Base-by-base conservation (phyloP, 371 early-diverging fungal genomes). In the Mucor sp. region DNA sequence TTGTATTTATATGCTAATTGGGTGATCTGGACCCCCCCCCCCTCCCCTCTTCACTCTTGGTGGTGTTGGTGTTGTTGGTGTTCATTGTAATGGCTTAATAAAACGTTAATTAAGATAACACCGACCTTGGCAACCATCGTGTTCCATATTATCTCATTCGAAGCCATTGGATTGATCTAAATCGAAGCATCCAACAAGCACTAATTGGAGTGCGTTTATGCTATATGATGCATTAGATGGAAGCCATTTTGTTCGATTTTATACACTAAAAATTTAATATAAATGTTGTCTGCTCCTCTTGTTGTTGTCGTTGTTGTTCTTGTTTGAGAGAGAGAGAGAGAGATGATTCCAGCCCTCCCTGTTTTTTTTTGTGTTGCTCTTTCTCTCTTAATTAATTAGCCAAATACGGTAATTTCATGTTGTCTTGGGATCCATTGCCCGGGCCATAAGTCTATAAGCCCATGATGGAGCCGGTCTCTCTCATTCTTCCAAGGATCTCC, bases 91-190 rank as follows among this genome's bases (percentile, higher is more conserved):
- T 21, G 23, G 14, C 23, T 15, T 60, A 25, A 12, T 21, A 21
- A n/a, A 35, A 58, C 32, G 35, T 21, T 30, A 44, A 30, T 44
- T 47, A 27, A 47, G 27, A 12, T 27, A 59, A 59, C 60, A 59
- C 47, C 60, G 60, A 43, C 28, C 60, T 60, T 60, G 60, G 60
- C 60, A 17, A 19, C 35, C n/a, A 35, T n/a, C 19, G 8, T 37
- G 25, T 12, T 17, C 33, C 7, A 59, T 8, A 21, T 23, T 48
- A 23, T 9, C 21, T 23, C 48, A 48, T 43, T 43, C 4, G 19
- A 44, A 19, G 8, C 8, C n/a, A 44, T 8, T 44, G n/a, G 17
- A 44, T 44, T n/a, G 19, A 44, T 44, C 44, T 44, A 44, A 37
- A 44, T 44, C 19, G 19, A 44, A 44, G 19, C 17, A 19, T 8